Evolutionary conservation across 768 basidiomycete species (phyloP), one percentile per base, ranked within the genome.

Genomic region (Saitozyma podzolica): DNA sequence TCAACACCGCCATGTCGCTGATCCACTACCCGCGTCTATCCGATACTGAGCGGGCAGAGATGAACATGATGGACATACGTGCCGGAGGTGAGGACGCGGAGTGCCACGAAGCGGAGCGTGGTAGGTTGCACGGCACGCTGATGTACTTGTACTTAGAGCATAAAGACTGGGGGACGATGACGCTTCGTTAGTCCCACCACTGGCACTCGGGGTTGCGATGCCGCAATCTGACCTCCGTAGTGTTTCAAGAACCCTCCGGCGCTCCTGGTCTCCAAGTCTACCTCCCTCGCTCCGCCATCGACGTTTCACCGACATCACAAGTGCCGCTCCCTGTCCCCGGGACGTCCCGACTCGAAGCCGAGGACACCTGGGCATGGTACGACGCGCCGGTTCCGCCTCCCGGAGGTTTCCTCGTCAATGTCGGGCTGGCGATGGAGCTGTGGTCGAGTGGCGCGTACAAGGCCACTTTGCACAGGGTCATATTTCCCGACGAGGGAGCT

Each of bases 91-190:
- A 40, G 61, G 37, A 20, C 17, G 20, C 9, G 9, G 29, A 29
- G 29, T 29, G 29, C 29, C 43, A 17, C 50, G 29, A 14, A 40
- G 6, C 13, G 14, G 37, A n/a, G 2, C 29, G 29, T 29, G 29
- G 29, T 29, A 29, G 29, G 29, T 29, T 2, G 29, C 29, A 29
- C 29, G 5, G 29, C 39, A 9, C 0, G 17, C 13, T n/a, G 29
- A 37, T 9, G 40, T 7, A 6, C 8, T n/a, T n/a, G 9, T 16
- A 45, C 10, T 4, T 40, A 65, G 64, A 66, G 48, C 65, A 66
- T 52, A 62, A 66, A 62, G 65, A 66, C 48, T 66, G 65, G 65
- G 65, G 65, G 10, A 66, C 65, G 7, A 47, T 66, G 61, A 66
- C 65, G 8, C 50, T 66, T 2, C 47, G 62, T 63, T 11, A 58